Conservation (phyloP, 208 protist genomes). For the Strigomonas culicis region DNA sequence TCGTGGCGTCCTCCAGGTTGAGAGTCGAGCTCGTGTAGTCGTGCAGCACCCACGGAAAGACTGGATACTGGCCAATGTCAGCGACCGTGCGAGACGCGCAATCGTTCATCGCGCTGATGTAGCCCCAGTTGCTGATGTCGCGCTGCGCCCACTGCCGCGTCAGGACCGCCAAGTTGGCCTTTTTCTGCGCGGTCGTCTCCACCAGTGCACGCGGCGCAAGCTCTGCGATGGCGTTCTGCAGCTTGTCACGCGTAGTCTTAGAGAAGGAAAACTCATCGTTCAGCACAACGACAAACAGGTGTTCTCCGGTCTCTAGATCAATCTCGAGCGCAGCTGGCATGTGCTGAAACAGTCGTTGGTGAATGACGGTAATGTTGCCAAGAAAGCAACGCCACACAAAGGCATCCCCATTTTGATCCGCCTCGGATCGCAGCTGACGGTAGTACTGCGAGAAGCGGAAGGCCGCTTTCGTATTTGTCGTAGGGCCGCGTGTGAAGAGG, state of each 20-base stretch:
- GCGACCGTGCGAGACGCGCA: constrained; percentile 83
- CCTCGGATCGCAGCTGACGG: constrained; percentile 54
- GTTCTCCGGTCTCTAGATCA: constrained; percentile 50
- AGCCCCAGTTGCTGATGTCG: constrained; percentile 87
- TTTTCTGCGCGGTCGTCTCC: constrained; percentile 39
- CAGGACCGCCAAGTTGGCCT: constrained; percentile 22
- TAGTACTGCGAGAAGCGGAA: constrained; percentile 79
- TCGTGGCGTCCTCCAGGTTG: constrained; percentile 56
- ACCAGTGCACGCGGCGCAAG: constrained; percentile 27
- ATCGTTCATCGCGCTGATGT: constrained; percentile 90
- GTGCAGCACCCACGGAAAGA: constrained; percentile 93
- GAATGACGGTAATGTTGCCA: constrained; percentile 27
- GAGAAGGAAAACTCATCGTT: constrained; percentile 70
- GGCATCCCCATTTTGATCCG: constrained; percentile 23
- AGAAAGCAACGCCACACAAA: constrained; percentile 62
- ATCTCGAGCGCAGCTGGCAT: constrained; percentile 58
- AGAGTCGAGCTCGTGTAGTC: constrained; percentile 72
- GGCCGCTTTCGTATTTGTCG: constrained; percentile 33
- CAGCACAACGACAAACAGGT: constrained; percentile 51
- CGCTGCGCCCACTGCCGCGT: constrained; percentile 75
- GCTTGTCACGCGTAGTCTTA: constrained; percentile 25
- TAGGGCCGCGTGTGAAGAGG: constrained; percentile 27
- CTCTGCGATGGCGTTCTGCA: constrained; percentile 27
- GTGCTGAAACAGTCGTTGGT: constrained; percentile 74
- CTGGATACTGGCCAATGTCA: constrained; percentile 93